Base-by-base conservation (phyloP, 2,329 filamentous ascomycete species). In the Alternaria tenuissima region DNA sequence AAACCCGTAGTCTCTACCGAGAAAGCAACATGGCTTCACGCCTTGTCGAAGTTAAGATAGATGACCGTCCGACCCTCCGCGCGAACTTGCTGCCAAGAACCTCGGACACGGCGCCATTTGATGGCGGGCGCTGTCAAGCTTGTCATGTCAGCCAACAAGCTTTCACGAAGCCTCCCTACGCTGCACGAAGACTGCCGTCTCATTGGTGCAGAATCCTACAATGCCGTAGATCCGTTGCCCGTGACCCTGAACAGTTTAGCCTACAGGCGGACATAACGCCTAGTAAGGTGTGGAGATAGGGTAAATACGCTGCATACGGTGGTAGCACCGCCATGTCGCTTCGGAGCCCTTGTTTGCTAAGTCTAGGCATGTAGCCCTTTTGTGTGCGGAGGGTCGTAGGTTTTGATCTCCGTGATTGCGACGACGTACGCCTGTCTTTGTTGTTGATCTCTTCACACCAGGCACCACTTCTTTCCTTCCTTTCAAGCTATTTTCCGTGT, bases 31-130 rank as follows among this genome's bases (percentile, higher is more conserved):
- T n/a, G 8, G 36, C 44, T 48, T 20, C 28, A 48, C 28, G 44
- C 44, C 28, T 32, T 14, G 18, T 20, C 44, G 11, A 32, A 30
- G 14, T 14, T 20, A 32, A 48, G 44, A 22, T 42, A 26, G 11
- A 42, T 16, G 47, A 57, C 30, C 52, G 30, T 59, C 57, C 57
- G 57, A 59, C 38, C 52, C 36, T 59, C 57, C 57, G 52, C 22
- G n/a, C 44, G 38, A 12, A 11, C 28, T 16, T 59, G 11, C 20
- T 18, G 43, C 22, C 36, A 47, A 32, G 42, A 28, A 24, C 20
- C 18, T 38, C 44, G 30, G 36, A 20, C 18, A 51, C 34, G 44
- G 14, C 24, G 20, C 53, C 36, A 22, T 14, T 32, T 42, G 24
- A 26, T 26, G 7, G 44, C 18, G 44, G 28, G 34, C 24, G 34